These are phyloP conservation scores for Cladorrhinum sp. DNA, from an alignment of 2,329 filamentous ascomycete genomes.

Conservation along the genomic window DNA sequence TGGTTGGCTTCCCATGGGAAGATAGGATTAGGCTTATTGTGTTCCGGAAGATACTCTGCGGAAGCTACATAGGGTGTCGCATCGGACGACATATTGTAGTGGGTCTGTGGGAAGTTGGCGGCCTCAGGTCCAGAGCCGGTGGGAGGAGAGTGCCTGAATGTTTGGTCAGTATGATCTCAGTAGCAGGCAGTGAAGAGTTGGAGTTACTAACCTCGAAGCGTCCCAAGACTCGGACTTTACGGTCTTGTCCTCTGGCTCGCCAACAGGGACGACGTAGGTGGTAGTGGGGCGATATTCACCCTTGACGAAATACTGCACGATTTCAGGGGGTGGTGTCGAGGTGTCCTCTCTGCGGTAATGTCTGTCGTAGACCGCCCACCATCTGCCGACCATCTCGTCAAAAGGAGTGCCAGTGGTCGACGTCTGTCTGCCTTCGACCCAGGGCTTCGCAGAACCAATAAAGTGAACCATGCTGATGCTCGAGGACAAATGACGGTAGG, in stretches of 20 bases:
- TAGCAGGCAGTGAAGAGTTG: not conserved
- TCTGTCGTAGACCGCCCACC: slow-evolving; percentile 92
- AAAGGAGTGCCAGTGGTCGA: slow-evolving; percentile 61
- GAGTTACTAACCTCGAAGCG: slow-evolving; percentile 43
- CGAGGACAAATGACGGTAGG: slow-evolving; percentile 88
- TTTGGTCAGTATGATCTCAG: slow-evolving; percentile 22
- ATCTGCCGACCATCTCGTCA: slow-evolving; percentile 78
- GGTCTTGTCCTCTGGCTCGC: slow-evolving; percentile 32
- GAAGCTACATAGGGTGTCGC: slow-evolving; percentile 73
- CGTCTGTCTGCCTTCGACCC: slow-evolving; percentile 62
- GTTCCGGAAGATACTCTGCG: slow-evolving; percentile 60
- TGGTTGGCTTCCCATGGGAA: slow-evolving; percentile 87
- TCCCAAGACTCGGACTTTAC: slow-evolving; percentile 40
- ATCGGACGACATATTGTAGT: slow-evolving; percentile 82
- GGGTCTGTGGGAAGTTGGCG: slow-evolving; percentile 71
- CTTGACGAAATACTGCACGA: slow-evolving; percentile 53
- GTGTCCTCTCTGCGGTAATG: slow-evolving; percentile 62
- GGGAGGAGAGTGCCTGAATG: slow-evolving; percentile 58
- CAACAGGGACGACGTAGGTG: slow-evolving; percentile 31
- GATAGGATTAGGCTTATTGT: slow-evolving; percentile 62
- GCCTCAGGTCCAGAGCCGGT: slow-evolving; percentile 76
- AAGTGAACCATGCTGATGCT: slow-evolving; percentile 91
- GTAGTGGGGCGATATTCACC: slow-evolving; percentile 47
- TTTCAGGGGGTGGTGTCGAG: slow-evolving; percentile 28
- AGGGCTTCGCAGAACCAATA: slow-evolving; percentile 88